Percentiles rank a stretch among this genome's conserved stretches.
Evolutionary conservation across 2,329 filamentous ascomycete genomes (phyloP).

Genomic region (Madurella mycetomatis): DNA sequence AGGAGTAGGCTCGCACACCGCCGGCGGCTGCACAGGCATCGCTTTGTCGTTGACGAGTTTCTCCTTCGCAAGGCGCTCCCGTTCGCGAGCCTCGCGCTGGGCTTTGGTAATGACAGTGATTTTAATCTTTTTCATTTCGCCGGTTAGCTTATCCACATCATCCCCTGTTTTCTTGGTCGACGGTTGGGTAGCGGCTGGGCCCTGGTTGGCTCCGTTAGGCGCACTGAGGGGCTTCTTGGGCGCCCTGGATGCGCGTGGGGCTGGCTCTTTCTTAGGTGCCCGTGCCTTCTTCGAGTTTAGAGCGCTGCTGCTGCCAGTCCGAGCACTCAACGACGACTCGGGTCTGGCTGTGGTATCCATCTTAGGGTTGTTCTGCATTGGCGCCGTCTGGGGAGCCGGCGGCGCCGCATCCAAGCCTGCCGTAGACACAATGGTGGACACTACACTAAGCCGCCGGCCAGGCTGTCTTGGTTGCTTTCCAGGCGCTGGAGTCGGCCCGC

Average conservation of each 20-base stretch:
- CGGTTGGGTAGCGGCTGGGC: slow-evolving; percentile 6
- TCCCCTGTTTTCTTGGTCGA: slow-evolving; percentile 26
- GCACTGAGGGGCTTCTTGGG: slow-evolving; percentile 35
- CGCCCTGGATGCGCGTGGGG: slow-evolving; percentile 29
- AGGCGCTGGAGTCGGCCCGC: slow-evolving; percentile 24
- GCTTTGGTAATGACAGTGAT: slow-evolving; percentile 58
- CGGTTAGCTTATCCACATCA: slow-evolving; percentile 52
- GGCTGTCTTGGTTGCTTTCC: slow-evolving; percentile 31
- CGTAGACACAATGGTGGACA: slow-evolving; percentile 35
- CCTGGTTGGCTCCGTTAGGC: slow-evolving; percentile 11
- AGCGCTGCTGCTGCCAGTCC: slow-evolving; percentile 33
- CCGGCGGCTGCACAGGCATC: slow-evolving; percentile 9
- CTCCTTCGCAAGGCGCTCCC: slow-evolving; percentile 21
- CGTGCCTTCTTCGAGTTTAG: slow-evolving; percentile 59
- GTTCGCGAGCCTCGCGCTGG: slow-evolving; percentile 51
- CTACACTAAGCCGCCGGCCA: slow-evolving; percentile 47
- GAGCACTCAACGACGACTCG: slow-evolving; percentile 40
- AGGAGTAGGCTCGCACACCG: slow-evolving; percentile 8
- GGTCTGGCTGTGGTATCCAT: slow-evolving; percentile 41
- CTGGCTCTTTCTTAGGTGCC: slow-evolving; percentile 42
- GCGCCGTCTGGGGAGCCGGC: slow-evolving; percentile 14
- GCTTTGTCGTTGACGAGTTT: slow-evolving; percentile 18
- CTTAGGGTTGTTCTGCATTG: slow-evolving; percentile 25
- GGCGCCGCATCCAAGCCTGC: slow-evolving; percentile 24
- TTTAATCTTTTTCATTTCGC: slow-evolving; percentile 59